These are phyloP conservation scores for Grammothele lineata DNA, from an alignment of 768 basidiomycete species.

Conservation along the genomic window DNA sequence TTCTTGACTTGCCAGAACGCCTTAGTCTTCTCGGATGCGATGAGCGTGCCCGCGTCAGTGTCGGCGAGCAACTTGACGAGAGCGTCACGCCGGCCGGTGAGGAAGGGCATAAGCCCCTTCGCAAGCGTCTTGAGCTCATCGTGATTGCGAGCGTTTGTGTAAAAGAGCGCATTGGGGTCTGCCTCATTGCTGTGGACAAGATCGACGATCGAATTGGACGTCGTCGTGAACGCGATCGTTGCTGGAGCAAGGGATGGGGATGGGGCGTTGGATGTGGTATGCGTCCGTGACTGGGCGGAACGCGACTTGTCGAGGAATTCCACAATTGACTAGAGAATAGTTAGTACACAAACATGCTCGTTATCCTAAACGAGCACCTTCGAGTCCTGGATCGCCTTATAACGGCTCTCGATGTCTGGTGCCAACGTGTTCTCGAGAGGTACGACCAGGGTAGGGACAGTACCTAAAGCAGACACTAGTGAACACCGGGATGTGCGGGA, in stretches of 20 bases:
- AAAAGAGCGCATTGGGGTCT: slow-evolving; percentile 57
- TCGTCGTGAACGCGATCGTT: slow-evolving; percentile 61
- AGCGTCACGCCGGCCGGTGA: slow-evolving; percentile 46
- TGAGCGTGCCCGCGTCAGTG: slow-evolving; percentile 41
- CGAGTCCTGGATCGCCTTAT: slow-evolving; percentile 73
- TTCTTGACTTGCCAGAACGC: slow-evolving; percentile 58
- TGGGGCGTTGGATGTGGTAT: slow-evolving; percentile 67
- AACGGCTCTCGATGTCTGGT: slow-evolving; percentile 69
- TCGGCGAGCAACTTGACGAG: slow-evolving; percentile 45
- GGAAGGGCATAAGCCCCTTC: slow-evolving; percentile 32
- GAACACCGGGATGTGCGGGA: too few relatives aligned
- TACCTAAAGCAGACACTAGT: slow-evolving; percentile 56
- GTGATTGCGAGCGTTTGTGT: slow-evolving; percentile 55
- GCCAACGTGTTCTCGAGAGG: slow-evolving; percentile 71
- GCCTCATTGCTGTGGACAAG: slow-evolving; percentile 60
- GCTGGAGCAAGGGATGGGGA: slow-evolving; percentile 77
- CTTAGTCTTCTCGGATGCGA: slow-evolving; percentile 59
- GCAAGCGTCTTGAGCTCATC: slow-evolving; percentile 49
- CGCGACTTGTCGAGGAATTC: slow-evolving; percentile 84
- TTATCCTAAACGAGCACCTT: slow-evolving; percentile 41
- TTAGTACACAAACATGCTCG: slow-evolving; percentile 6
- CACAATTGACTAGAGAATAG: slow-evolving; percentile 52
- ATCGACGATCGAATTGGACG: slow-evolving; percentile 43
- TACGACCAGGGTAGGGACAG: slow-evolving; percentile 82
- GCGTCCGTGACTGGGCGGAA: slow-evolving; percentile 59